phyloP scores from a whole-genome alignment of 306 rosid genomes.

The Lathyrus aphaca region DNA sequence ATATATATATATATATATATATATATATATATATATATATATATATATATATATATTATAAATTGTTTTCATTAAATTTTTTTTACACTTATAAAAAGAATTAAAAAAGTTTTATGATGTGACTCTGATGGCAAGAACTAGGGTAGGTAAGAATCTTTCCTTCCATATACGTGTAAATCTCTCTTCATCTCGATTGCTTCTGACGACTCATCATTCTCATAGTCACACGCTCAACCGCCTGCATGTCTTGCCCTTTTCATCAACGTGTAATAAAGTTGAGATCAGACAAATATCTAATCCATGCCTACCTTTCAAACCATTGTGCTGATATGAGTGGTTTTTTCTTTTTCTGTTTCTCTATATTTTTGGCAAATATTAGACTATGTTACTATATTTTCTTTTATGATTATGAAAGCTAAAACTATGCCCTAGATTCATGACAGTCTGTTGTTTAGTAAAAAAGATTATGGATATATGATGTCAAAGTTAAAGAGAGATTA shows the following conservation, averaged over 20 bases:
- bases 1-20: too few relatives aligned
- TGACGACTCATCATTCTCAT: constrained; percentile 60
- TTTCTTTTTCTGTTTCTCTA: background rate
- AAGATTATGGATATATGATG: too few relatives aligned
- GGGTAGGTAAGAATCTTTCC: background rate
- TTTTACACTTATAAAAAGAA: too few relatives aligned
- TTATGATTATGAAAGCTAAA: background rate
- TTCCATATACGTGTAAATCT: background rate
- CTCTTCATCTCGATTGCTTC: constrained; percentile 40
- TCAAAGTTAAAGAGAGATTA: too few relatives aligned
- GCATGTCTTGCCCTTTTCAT: constrained; percentile 89
- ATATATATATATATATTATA: too few relatives aligned
- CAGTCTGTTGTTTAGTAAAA: background rate
- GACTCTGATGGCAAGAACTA: too few relatives aligned
- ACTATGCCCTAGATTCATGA: constrained; percentile 14
- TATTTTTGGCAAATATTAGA: constrained; percentile 5
- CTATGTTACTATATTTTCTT: constrained; percentile 2
- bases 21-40: too few relatives aligned
- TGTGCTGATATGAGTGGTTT: background rate
- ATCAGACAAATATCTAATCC: constrained; percentile 32
- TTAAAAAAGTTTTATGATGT: too few relatives aligned
- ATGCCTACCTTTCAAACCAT: constrained; percentile 36
- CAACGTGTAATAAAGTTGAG: constrained; percentile 48
- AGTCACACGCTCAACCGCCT: constrained; percentile 60
- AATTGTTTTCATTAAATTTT: too few relatives aligned